phyloP scores from a whole-genome alignment of 2,329 filamentous ascomycete genomes.

The Lachnellula cervina region DNA sequence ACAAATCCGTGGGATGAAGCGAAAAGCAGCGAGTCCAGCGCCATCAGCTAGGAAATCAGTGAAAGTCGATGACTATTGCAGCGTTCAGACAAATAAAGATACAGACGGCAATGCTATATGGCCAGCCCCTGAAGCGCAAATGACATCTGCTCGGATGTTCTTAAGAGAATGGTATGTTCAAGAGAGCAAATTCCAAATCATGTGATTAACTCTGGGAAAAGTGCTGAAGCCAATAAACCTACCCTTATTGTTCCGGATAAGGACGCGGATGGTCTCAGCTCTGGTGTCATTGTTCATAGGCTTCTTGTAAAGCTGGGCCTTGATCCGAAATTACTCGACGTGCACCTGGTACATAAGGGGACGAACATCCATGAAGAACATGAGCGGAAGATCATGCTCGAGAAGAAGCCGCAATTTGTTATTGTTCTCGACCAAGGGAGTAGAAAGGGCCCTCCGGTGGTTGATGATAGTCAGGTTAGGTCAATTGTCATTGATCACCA shows the following conservation, averaged over 20 bases:
- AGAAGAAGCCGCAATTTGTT: slow-evolving; percentile 48
- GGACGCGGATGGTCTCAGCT: slow-evolving; percentile 62
- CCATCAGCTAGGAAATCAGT: slow-evolving; percentile 7
- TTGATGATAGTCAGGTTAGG: slow-evolving; percentile 42
- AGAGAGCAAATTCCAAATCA: not conserved
- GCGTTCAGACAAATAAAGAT: slow-evolving; percentile 7
- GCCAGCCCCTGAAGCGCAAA: slow-evolving; percentile 55
- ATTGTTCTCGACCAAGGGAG: slow-evolving; percentile 65
- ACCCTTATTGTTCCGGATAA: slow-evolving; percentile 64
- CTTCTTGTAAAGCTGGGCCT: slow-evolving; percentile 57
- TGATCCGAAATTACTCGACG: slow-evolving; percentile 45
- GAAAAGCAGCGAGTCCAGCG: slow-evolving; percentile 12
- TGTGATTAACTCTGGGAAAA: slow-evolving; percentile 26
- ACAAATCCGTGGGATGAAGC: slow-evolving; percentile 12
- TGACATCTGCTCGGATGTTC: slow-evolving; percentile 50
- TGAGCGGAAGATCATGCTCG: slow-evolving; percentile 48
- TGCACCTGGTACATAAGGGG: slow-evolving; percentile 57
- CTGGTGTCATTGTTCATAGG: slow-evolving; percentile 57
- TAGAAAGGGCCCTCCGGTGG: slow-evolving; percentile 47
- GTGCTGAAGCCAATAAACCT: slow-evolving; percentile 45
- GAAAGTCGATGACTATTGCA: slow-evolving; percentile 26
- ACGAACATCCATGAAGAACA: slow-evolving; percentile 50
- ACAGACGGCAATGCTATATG: slow-evolving; percentile 40
- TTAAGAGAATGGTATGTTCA: slow-evolving; percentile 50
- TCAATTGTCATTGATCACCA: slow-evolving; percentile 64